Evolutionary conservation across 129 eudicot species (phyloP).

Genomic region (Smallanthus sonchifolius): DNA sequence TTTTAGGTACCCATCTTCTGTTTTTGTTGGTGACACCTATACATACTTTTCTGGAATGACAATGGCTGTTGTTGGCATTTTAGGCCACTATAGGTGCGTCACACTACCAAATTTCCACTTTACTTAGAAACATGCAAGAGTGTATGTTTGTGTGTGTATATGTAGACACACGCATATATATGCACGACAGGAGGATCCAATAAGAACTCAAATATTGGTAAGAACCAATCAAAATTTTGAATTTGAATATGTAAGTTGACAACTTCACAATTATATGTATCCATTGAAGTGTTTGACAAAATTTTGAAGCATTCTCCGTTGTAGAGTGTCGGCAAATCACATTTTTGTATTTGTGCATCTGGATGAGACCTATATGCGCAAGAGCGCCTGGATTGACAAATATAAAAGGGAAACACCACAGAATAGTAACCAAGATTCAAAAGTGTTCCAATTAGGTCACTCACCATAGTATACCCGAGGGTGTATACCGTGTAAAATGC

Average conservation of each 20-base stretch:
- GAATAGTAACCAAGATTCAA: too few species aligned
- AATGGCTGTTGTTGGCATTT: slow-evolving; percentile 94
- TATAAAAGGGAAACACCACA: too few species aligned
- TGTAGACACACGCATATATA: background rate
- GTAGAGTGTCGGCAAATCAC: background rate
- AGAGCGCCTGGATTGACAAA: background rate
- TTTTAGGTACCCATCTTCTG: slow-evolving; percentile 94
- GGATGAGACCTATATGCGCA: background rate
- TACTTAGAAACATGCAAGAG: slow-evolving; percentile 6
- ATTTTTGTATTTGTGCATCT: background rate
- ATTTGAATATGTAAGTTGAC: background rate
- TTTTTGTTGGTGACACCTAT: slow-evolving; percentile 97
- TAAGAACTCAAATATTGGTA: background rate
- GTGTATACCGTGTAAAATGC: too few species aligned
- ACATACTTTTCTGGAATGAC: slow-evolving; percentile 99
- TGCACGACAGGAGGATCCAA: background rate
- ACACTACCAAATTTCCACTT: background rate
- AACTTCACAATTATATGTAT: background rate
- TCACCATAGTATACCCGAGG: too few species aligned
- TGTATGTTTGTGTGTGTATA: slow-evolving; percentile 6
- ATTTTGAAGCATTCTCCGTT: background rate
- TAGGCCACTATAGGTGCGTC: slow-evolving; percentile 92
- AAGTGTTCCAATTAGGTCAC: too few species aligned
- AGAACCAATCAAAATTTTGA: background rate
- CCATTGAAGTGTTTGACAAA: background rate